phyloP scores from a whole-genome alignment of 305 asterid species.

The Fraxinus greggii region DNA sequence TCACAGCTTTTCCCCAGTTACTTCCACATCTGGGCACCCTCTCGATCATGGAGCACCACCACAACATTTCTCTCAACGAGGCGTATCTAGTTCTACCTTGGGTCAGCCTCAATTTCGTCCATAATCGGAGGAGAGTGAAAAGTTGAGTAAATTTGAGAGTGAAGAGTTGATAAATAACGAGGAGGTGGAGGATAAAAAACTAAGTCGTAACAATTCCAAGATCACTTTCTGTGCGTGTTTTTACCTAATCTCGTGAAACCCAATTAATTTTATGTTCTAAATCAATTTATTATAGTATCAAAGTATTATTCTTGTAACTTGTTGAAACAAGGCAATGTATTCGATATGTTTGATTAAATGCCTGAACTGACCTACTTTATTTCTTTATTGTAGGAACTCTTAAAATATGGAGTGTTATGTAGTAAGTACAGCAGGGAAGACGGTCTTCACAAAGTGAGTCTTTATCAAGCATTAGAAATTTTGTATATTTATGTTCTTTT shows the following conservation, averaged over 20 bases:
- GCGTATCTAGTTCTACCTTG: too few species aligned
- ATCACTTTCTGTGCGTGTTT: slow-evolving; percentile 13
- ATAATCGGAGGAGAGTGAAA: too few species aligned
- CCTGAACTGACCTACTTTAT: slow-evolving; percentile 3
- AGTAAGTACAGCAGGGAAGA: slow-evolving; percentile 33
- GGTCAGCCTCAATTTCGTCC: too few species aligned
- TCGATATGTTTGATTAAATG: slow-evolving; percentile 19
- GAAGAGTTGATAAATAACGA: too few species aligned
- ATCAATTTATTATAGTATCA: not conserved
- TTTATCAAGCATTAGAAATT: not conserved
- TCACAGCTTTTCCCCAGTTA: too few species aligned
- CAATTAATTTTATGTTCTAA: not conserved
- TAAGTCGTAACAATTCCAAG: not conserved
- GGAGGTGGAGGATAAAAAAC: too few species aligned
- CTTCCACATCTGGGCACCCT: too few species aligned
- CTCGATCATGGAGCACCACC: too few species aligned
- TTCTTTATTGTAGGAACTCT: slow-evolving; percentile 16
- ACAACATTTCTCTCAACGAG: too few species aligned
- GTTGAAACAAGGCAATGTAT: not conserved
- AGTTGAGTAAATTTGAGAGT: too few species aligned
- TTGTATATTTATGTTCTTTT: not conserved
- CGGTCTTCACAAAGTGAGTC: slow-evolving; percentile 42
- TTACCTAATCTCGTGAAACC: not conserved
- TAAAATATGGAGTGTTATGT: slow-evolving; percentile 48
- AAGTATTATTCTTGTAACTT: not conserved